Percentiles rank a stretch among this genome's conserved stretches.
phyloP scores from a whole-genome alignment of 2,329 filamentous ascomycete species.

The Epichloe sp. region DNA sequence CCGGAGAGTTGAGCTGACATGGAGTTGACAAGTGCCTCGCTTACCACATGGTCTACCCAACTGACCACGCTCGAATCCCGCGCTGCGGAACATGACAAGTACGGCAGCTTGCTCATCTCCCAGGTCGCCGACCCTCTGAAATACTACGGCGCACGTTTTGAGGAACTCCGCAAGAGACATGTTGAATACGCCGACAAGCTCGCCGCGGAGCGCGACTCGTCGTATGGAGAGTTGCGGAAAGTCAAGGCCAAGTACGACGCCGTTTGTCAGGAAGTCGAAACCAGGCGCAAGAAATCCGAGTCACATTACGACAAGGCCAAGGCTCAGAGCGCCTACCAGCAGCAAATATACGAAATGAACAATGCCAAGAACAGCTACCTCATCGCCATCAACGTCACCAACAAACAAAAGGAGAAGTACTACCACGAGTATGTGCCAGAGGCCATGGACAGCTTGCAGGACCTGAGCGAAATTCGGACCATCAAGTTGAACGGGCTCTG shows the following conservation, averaged over 20 bases:
- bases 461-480: constrained; percentile 81
- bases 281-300: constrained; percentile 91
- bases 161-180: constrained; percentile 87
- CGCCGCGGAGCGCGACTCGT: constrained; percentile 74
- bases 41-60: constrained; percentile 95
- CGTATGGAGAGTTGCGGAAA: constrained; percentile 78
- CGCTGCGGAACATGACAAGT: constrained; percentile 80
- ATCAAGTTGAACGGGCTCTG: constrained; percentile 75
- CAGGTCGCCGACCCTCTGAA: constrained; percentile 83
- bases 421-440: constrained; percentile 96
- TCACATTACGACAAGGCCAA: constrained; percentile 89
- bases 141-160: constrained; percentile 58
- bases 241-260: constrained; percentile 86
- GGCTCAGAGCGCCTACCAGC: constrained; percentile 80
- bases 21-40: constrained; percentile 52
- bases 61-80: constrained; percentile 78
- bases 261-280: constrained; percentile 88
- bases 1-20: not conserved
- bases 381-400: constrained; percentile 90
- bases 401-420: constrained; percentile 94
- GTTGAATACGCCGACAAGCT: constrained; percentile 78
- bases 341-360: constrained; percentile 89
- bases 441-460: constrained; percentile 82
- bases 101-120: constrained; percentile 61
- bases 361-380: constrained; percentile 98